A percentile compares a stretch with the other conserved stretches of the same genome.
These are phyloP conservation scores for Melaleuca quinquenervia DNA, from an alignment of 345 rosid genomes.

Conservation along the genomic window DNA sequence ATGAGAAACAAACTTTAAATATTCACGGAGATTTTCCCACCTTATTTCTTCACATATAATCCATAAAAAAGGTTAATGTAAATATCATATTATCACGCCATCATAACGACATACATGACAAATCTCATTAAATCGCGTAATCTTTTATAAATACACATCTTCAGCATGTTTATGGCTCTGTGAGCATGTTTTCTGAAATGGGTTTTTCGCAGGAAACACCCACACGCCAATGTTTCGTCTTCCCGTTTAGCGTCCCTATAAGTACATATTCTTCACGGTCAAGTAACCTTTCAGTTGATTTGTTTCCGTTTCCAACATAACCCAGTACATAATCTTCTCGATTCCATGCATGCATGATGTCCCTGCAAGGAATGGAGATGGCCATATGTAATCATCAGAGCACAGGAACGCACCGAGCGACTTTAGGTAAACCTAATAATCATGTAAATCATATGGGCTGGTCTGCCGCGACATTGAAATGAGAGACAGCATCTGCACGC, in stretches of 20 bases:
- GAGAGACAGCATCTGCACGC: neutral
- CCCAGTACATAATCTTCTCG: neutral
- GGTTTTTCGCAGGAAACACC: neutral
- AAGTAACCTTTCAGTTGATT: neutral
- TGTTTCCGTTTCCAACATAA: neutral
- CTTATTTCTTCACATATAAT: neutral
- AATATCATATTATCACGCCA: neutral
- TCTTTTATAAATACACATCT: neutral
- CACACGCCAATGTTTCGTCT: neutral
- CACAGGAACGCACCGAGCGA: neutral
- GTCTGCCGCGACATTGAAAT: neutral
- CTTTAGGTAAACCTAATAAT: neutral
- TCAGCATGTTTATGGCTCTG: neutral
- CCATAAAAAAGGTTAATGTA: neutral
- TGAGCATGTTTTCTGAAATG: neutral
- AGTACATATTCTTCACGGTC: neutral
- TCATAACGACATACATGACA: too few relatives aligned
- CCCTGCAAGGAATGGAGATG: too few relatives aligned
- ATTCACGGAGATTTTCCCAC: neutral
- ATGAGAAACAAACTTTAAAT: neutral
- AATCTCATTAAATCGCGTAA: too few relatives aligned
- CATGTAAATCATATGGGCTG: neutral
- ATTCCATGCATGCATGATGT: neutral
- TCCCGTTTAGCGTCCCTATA: neutral
- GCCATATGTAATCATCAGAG: neutral